A percentile compares a stretch with the other conserved stretches of the same genome.
Evolutionary conservation across 2,329 filamentous ascomycete genomes (phyloP).

Genomic region (Fusarium anguioides): DNA sequence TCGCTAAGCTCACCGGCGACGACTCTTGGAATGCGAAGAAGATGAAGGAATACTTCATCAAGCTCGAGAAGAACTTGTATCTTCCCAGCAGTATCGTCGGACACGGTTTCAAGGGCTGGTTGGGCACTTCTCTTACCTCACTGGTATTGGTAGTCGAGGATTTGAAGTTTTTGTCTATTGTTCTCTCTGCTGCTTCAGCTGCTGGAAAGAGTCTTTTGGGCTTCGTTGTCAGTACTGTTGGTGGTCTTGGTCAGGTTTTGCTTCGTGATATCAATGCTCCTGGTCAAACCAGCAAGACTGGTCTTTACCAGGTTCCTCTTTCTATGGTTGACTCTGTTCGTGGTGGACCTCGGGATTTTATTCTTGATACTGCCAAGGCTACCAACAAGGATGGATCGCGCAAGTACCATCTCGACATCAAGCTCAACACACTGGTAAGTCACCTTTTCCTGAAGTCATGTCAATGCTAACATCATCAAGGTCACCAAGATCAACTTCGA

Average conservation of each 20-base stretch:
- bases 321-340: slow-evolving; percentile 63
- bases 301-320: slow-evolving; percentile 68
- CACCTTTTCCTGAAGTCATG: too few relatives aligned
- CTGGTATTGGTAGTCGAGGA: slow-evolving; percentile 45
- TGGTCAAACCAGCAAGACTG: slow-evolving; percentile 30
- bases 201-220: slow-evolving; percentile 42
- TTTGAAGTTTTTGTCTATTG: slow-evolving; percentile 44
- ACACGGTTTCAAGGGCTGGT: slow-evolving; percentile 57
- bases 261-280: slow-evolving; percentile 45
- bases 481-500: slow-evolving; percentile 53
- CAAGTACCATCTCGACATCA: slow-evolving; percentile 46
- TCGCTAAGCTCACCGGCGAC: slow-evolving; percentile 57
- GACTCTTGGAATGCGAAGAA: slow-evolving; percentile 53
- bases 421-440: slow-evolving; percentile 42
- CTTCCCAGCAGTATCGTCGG: slow-evolving; percentile 51
- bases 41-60: slow-evolving; percentile 56
- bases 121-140: slow-evolving; percentile 40
- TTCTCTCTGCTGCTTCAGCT: slow-evolving; percentile 44
- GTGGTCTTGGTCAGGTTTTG: slow-evolving; percentile 43
- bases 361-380: slow-evolving; percentile 52
- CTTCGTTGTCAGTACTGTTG: slow-evolving; percentile 32
- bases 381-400: slow-evolving; percentile 39
- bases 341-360: slow-evolving; percentile 65
- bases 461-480: not conserved
- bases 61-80: slow-evolving; percentile 58